Evolutionary conservation across 1,284 basidiomycete species (phyloP).

Genomic region (Irpex lacteus): DNA sequence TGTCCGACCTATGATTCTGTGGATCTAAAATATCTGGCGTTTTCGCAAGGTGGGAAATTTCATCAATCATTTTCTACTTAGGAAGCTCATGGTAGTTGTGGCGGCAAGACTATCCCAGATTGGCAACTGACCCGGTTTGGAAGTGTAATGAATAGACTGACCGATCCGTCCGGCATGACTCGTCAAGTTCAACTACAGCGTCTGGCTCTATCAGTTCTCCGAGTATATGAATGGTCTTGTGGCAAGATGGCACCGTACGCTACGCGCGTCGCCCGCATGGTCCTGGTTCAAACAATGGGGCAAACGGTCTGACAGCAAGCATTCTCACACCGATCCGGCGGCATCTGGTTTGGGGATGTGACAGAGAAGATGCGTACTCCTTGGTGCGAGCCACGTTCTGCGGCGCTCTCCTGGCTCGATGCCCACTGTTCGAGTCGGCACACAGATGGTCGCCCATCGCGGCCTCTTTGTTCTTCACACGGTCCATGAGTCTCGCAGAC

Average conservation of each 20-base stretch:
- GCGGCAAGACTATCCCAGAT: conserved; percentile 4
- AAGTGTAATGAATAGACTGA: neutral
- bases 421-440: neutral
- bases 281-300: neutral
- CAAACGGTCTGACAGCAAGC: no score
- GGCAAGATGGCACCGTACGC: no score
- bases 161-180: neutral
- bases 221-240: no score
- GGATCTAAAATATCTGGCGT: neutral
- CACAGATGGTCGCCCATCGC: neutral
- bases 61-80: neutral
- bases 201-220: neutral
- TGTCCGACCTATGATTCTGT: neutral
- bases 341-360: neutral
- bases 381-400: neutral
- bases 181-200: neutral
- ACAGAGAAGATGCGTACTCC: neutral
- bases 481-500: conserved; percentile 1
- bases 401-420: neutral
- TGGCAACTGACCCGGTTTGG: conserved; percentile 7
- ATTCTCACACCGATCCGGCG: neutral
- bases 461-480: neutral
- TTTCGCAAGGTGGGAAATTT: neutral
- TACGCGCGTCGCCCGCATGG: neutral
- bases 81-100: conserved; percentile 3